These are phyloP conservation scores for Colletotrichum agaves DNA, from an alignment of 2,329 filamentous ascomycete species.

Conservation along the genomic window DNA sequence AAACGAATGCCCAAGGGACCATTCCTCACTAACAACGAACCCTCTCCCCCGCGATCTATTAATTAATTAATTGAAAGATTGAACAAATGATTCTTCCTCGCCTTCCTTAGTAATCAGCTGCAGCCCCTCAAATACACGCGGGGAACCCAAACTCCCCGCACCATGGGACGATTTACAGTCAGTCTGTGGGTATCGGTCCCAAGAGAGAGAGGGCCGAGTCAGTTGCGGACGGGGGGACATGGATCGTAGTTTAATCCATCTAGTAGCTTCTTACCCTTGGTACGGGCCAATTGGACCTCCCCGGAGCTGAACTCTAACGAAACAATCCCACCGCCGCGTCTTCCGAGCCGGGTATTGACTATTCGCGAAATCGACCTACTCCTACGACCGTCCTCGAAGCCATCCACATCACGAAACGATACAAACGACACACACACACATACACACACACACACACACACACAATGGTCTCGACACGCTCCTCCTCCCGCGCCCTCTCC, in stretches of 20 bases:
- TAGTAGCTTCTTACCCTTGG: not conserved
- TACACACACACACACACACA: too few relatives aligned
- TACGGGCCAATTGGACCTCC: constrained; percentile 1
- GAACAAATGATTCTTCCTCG: not conserved
- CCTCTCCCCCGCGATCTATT: not conserved
- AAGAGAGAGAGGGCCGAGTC: too few relatives aligned
- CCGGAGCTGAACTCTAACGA: not conserved
- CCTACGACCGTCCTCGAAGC: not conserved
- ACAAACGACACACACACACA: not conserved
- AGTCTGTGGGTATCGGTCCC: too few relatives aligned
- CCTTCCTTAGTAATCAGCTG: not conserved
- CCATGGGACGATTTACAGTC: not conserved
- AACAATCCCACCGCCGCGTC: not conserved
- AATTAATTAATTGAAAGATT: not conserved
- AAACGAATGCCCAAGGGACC: too few relatives aligned
- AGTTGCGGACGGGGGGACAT: not conserved
- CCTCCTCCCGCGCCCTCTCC: constrained; percentile 45
- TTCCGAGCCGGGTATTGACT: not conserved
- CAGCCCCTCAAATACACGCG: not conserved
- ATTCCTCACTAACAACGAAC: too few relatives aligned
- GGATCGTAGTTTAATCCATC: constrained; percentile 9
- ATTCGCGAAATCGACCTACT: not conserved
- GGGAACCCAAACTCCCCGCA: not conserved
- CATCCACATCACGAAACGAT: not conserved
- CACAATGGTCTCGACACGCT: constrained; percentile 52